phyloP scores from a whole-genome alignment of 106 monocot genomes.

The Vanilla planifolia region DNA sequence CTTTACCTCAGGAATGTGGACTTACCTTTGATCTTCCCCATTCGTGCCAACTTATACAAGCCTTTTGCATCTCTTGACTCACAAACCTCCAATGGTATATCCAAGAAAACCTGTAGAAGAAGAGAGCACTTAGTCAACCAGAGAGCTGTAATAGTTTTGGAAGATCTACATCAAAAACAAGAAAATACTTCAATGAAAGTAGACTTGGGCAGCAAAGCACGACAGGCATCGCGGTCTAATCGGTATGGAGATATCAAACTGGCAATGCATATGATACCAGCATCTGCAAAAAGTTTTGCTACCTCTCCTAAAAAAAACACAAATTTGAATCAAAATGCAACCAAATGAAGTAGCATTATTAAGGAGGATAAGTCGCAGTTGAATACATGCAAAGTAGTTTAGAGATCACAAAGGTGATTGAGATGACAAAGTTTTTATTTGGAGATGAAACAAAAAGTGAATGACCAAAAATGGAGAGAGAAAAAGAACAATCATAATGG shows the following conservation, averaged over 20 bases:
- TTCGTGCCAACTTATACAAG: slow-evolving; percentile 81
- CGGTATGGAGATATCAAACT: slow-evolving; percentile 95
- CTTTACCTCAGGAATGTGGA: no score
- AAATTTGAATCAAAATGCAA: no score
- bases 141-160: neutral
- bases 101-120: slow-evolving; percentile 64
- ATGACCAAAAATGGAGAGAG: neutral
- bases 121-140: neutral
- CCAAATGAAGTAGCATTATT: no score
- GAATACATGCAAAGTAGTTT: no score
- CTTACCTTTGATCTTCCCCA: slow-evolving; percentile 84
- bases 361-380: no score
- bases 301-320: slow-evolving; percentile 69
- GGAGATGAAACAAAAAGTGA: no score
- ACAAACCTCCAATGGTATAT: slow-evolving; percentile 76
- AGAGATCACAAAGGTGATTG: no score
- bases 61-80: slow-evolving; percentile 90
- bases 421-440: no score
- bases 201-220: slow-evolving; percentile 58
- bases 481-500: neutral
- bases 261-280: slow-evolving; percentile 89
- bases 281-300: slow-evolving; percentile 94
- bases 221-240: slow-evolving; percentile 76
- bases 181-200: slow-evolving; percentile 70
- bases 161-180: neutral